These are phyloP conservation scores for Mercurialis annua DNA, from an alignment of 345 rosid genomes.

Conservation along the genomic window DNA sequence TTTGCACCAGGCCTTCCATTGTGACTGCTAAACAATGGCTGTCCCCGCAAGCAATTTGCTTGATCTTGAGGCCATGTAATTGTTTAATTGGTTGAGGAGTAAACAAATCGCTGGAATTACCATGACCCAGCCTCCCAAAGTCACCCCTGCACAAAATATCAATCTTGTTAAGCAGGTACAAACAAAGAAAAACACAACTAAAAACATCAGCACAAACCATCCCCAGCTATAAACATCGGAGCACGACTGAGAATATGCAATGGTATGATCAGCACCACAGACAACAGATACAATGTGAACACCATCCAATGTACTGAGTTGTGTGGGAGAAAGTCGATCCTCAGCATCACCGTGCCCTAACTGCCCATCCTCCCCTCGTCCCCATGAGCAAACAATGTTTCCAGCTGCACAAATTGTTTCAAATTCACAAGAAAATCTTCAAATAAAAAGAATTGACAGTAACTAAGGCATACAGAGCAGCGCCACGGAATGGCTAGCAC, in stretches of 20 bases:
- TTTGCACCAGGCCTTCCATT: slow-evolving; percentile 82
- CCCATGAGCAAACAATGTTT: slow-evolving; percentile 88
- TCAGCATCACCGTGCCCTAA: slow-evolving; percentile 96
- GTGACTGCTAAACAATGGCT: slow-evolving; percentile 98
- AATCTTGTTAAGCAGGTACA: neutral
- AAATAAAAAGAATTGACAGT: no score
- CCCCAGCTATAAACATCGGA: slow-evolving; percentile 90
- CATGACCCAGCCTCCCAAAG: slow-evolving; percentile 98
- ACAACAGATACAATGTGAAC: slow-evolving; percentile 59
- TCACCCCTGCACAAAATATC: slow-evolving; percentile 68
- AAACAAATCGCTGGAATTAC: slow-evolving; percentile 89
- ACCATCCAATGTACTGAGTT: slow-evolving; percentile 64
- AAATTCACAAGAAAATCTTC: no score
- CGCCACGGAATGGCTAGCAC: slow-evolving; percentile 96
- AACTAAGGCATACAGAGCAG: slow-evolving; percentile 56
- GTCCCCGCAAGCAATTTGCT: slow-evolving; percentile 98
- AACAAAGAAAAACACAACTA: neutral
- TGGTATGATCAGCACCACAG: slow-evolving; percentile 96
- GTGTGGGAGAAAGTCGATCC: slow-evolving; percentile 79
- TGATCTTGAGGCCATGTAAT: slow-evolving; percentile 66
- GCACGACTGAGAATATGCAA: slow-evolving; percentile 65
- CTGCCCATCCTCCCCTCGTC: slow-evolving; percentile 98
- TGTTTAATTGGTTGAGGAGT: slow-evolving; percentile 87
- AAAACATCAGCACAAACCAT: slow-evolving; percentile 29
- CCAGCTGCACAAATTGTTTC: no score